Evolutionary conservation across 352 stramenopile species (phyloP), one percentile per base, ranked within the genome.

Genomic region (Globisporangium cystogenes): DNA sequence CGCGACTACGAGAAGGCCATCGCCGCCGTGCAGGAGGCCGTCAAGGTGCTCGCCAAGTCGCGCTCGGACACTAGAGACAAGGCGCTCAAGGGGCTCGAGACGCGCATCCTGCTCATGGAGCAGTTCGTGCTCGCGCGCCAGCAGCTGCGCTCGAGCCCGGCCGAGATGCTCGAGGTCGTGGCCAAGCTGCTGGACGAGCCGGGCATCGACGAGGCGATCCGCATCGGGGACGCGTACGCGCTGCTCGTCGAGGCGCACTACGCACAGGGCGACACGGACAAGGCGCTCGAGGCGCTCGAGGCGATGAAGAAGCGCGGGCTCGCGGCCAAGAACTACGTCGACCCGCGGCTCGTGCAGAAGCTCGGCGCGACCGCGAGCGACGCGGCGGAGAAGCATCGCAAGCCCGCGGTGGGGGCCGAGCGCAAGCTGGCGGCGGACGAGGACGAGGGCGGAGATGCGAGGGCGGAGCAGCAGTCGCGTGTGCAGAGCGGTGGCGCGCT

Each of bases 1-100:
- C 72, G 89, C n/a, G 82, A 98, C 69, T 98, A 98, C 48, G 86
- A 95, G 1, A 98, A 98, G 60, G 90, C 93, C 4, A 57, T 97
- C 29, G 74, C 73, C 1, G 89, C 89, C 3, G 66, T 98, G 8
- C 89, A 95, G 44, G 87, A 98, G 60, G 90, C 94, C 16, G 60
- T 76, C 24, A 95, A 97, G 51, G 82, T 94, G 40, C 61, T 96
- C 14, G 62, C 66, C 39, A 98, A 96, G 55, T 78, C 82, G 55
- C 79, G 76, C 15, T 54, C 57, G 35, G 67, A 88, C 8, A 57
- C 68, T 35, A 96, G 93, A 26, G 86, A 96, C n/a, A 68, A 74
- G 27, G 53, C 82, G 27, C 40, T 78, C 26, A 71, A 80, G 60
- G 58, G 59, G 14, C 72, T 88, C 21, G 70, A 95, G 55, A 60